Conservation (phyloP, 2,329 filamentous ascomycete species). For the Cladosporium colombiae region DNA sequence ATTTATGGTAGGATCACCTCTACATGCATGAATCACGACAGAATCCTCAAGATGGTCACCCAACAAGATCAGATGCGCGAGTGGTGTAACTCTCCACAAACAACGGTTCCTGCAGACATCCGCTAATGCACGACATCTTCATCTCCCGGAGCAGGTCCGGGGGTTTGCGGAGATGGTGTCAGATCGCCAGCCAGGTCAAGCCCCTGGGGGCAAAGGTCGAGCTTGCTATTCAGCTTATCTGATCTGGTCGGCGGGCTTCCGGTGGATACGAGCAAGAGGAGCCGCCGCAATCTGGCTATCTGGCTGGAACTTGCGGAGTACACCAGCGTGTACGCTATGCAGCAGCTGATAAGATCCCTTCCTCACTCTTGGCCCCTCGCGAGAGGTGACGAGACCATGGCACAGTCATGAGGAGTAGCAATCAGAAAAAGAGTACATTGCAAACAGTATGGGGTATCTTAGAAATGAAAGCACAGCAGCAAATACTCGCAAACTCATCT, state of each 20-base stretch:
- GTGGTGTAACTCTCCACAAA: neutral
- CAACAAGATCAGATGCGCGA: neutral
- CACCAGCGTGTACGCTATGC: neutral
- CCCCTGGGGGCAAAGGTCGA: neutral
- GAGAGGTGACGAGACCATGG: neutral
- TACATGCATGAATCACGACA: neutral
- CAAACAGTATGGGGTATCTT: conserved; percentile 16
- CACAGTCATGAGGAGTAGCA: neutral
- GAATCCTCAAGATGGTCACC: neutral
- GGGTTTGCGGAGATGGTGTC: conserved; percentile 1
- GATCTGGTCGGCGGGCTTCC: conserved; percentile 3
- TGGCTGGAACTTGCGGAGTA: neutral
- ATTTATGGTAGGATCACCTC: neutral
- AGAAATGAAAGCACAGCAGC: neutral
- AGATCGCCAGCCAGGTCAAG: conserved; percentile 7
- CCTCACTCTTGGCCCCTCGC: neutral
- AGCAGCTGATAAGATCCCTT: neutral
- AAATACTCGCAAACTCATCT: conserved; percentile 22
- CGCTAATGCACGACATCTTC: conserved; percentile 19
- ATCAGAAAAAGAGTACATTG: conserved; percentile 2
- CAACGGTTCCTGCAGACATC: conserved; percentile 11
- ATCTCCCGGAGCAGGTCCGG: neutral
- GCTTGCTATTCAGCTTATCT: conserved; percentile 13
- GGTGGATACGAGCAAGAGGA: conserved; percentile 3
- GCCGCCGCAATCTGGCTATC: neutral